Evolutionary conservation across 331 rosid genomes (phyloP), one percentile per base, ranked within the genome.

Genomic region (Arachis monticola): DNA sequence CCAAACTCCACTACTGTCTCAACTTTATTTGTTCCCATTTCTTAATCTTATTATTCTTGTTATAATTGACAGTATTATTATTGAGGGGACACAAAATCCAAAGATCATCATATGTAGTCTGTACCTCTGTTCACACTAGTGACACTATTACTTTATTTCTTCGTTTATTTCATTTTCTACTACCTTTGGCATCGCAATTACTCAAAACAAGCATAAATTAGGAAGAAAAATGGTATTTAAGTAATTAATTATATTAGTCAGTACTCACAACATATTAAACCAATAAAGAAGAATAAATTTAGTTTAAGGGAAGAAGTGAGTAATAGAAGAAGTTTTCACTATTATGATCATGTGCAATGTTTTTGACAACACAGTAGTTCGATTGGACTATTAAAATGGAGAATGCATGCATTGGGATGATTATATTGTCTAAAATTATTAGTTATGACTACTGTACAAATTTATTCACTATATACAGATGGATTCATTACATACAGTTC

Each of bases 61-160:
- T 67, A 84, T 87, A 84, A 80, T 80, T 85, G 81, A 70, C 57
- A 73, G 44, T 53, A 82, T 77, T 83, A 82, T 77, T 83, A 60
- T 57, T 60, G 84, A 75, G 50, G 83, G 79, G 91, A 83, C 87
- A 78, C 42, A 60, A 71, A 78, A 87, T 83, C 92, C 81, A 81
- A 68, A 64, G 53, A 72, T 59, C 67, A 81, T 83, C 78, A 86
- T 85, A 65, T 68, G 31, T 79, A 79, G 14, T 42, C 67, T 72
- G 51, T 64, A 64, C 56, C 40, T 61, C 70, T 14, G 32, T 67
- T 64, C 70, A 42, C 67, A 78, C 81, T 55, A 62, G 40, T 53
- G 45, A 42, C 67, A 78, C 81, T 55, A 62, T 40, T 53, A 45
- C 47, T 60, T 59, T 66, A 57, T 73, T 66, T 60, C 30, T 5